A percentile compares a stretch with the other conserved stretches of the same genome.
phyloP scores from a whole-genome alignment of 2,329 filamentous ascomycete genomes.

The Colletotrichum sp. region DNA sequence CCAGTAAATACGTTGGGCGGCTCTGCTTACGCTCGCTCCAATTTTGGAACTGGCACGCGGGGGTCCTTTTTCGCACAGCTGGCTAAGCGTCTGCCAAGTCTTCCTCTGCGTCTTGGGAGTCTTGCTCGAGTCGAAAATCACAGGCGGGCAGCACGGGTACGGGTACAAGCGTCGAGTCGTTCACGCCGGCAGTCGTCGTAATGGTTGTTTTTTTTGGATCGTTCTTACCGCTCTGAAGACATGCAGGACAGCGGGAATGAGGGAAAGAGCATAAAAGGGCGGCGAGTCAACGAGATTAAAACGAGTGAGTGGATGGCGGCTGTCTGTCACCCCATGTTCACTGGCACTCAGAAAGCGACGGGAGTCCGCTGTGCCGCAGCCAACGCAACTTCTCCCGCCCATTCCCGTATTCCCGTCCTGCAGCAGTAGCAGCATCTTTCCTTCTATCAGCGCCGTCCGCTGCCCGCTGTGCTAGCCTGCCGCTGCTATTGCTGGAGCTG shows the following conservation, averaged over 20 bases:
- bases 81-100: background rate
- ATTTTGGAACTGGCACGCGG: background rate
- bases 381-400: background rate
- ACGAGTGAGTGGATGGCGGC: background rate
- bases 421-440: background rate
- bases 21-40: background rate
- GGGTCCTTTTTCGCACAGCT: background rate
- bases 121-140: background rate
- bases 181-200: background rate
- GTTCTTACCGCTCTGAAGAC: background rate
- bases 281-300: slow-evolving; percentile 7
- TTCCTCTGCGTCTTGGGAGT: background rate
- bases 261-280: background rate
- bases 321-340: background rate
- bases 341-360: background rate
- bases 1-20: background rate
- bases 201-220: background rate
- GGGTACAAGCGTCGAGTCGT: background rate
- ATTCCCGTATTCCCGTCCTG: background rate
- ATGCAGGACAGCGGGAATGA: slow-evolving; percentile 12
- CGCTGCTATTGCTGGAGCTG: background rate
- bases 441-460: background rate
- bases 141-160: background rate
- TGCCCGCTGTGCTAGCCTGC: background rate
- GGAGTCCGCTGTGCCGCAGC: background rate